Conservation (phyloP, 192 early-diverging fungal species). For the Coemansia sp. region DNA sequence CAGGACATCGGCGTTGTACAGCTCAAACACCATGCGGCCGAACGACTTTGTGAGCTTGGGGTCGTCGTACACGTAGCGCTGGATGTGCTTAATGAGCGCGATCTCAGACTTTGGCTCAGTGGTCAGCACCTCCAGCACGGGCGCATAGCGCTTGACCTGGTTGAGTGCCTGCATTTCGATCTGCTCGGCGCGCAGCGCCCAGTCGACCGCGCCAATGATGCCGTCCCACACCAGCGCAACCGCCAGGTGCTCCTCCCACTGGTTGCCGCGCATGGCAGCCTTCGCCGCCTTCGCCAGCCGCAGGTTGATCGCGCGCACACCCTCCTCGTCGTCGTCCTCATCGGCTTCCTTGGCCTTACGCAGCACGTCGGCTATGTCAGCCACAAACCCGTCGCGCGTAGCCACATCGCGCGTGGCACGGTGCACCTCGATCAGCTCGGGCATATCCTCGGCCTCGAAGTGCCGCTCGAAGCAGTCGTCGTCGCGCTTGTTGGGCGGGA, state of each 20-base stretch:
- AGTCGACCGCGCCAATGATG: conserved; percentile 77
- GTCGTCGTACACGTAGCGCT: conserved; percentile 86
- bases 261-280: conserved; percentile 39
- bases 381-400: conserved; percentile 66
- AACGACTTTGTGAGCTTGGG: conserved; percentile 86
- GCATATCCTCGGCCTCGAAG: conserved; percentile 92
- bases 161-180: conserved; percentile 72
- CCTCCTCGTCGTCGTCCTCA: conserved; percentile 25
- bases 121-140: conserved; percentile 72
- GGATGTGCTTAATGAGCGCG: conserved; percentile 79
- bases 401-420: conserved; percentile 68
- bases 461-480: conserved; percentile 87
- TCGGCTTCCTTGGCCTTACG: conserved; percentile 33
- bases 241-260: conserved; percentile 76
- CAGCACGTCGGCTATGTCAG: conserved; percentile 62
- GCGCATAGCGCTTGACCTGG: conserved; percentile 68
- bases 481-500: conserved; percentile 88
- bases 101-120: conserved; percentile 68
- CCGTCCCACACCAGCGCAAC: conserved; percentile 81
- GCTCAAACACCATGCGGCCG: conserved; percentile 72
- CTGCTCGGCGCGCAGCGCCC: conserved; percentile 78
- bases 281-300: conserved; percentile 21
- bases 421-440: conserved; percentile 80
- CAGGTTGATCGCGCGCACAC: conserved; percentile 23
- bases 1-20: conserved; percentile 91